Evolutionary conservation across 2,329 filamentous ascomycete species (phyloP).

Genomic region (Clonostachys rhizophaga): DNA sequence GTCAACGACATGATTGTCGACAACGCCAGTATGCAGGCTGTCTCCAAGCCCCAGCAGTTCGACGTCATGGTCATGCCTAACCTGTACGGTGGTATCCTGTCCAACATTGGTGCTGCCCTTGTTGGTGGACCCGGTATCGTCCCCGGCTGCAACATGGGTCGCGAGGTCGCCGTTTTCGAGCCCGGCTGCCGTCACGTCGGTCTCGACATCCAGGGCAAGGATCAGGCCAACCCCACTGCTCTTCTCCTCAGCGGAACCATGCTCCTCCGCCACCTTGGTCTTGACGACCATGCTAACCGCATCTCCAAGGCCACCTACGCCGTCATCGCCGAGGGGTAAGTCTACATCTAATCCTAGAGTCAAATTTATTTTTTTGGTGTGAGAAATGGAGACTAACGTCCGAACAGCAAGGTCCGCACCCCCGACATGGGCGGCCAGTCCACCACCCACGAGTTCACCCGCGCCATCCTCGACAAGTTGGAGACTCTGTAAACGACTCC

Average conservation of each 20-base stretch:
- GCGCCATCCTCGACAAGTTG: slow-evolving; percentile 93
- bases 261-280: slow-evolving; percentile 93
- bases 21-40: slow-evolving; percentile 99
- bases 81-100: slow-evolving; percentile 96
- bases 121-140: slow-evolving; percentile 97
- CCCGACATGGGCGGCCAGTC: slow-evolving; percentile 91
- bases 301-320: slow-evolving; percentile 82
- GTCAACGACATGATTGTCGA: slow-evolving; percentile 99
- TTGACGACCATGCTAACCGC: slow-evolving; percentile 97
- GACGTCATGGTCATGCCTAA: slow-evolving; percentile 99
- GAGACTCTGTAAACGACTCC: slow-evolving; percentile 58
- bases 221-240: slow-evolving; percentile 97
- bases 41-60: slow-evolving; percentile 94
- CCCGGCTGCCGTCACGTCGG: slow-evolving; percentile 98
- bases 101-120: slow-evolving; percentile 96
- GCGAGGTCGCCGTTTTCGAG: slow-evolving; percentile 97
- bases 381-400: slow-evolving; percentile 29
- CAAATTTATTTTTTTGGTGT: too few relatives aligned
- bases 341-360: slow-evolving; percentile 10
- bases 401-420: slow-evolving; percentile 72
- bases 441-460: slow-evolving; percentile 92
- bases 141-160: slow-evolving; percentile 98
- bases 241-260: slow-evolving; percentile 93
- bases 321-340: slow-evolving; percentile 85
- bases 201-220: slow-evolving; percentile 99